These are phyloP conservation scores for Rhodotorula kratochvilovae DNA, from an alignment of 768 basidiomycete genomes.

Conservation along the genomic window DNA sequence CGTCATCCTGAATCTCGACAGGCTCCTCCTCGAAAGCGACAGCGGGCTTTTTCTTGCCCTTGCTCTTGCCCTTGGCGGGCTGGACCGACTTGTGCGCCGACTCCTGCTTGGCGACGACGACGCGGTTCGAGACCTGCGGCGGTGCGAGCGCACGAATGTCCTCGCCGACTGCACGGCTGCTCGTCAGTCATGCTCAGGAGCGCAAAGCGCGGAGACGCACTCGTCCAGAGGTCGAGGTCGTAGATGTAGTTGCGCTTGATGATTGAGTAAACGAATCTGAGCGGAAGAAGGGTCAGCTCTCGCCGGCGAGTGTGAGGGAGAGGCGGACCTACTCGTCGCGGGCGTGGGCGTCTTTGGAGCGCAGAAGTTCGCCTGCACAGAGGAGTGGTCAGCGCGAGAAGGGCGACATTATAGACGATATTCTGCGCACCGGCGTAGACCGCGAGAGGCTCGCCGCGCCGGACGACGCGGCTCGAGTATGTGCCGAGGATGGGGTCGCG, in stretches of 20 bases:
- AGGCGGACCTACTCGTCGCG: slow-evolving; percentile 3
- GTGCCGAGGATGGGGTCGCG: not conserved
- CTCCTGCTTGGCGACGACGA: not conserved
- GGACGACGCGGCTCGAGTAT: not conserved
- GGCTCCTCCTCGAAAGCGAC: not conserved
- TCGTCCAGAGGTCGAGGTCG: slow-evolving; percentile 11
- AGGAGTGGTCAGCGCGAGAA: not conserved
- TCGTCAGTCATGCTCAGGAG: not conserved
- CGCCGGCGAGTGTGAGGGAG: too few relatives aligned
- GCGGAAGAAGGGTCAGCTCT: not conserved
- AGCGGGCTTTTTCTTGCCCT: not conserved
- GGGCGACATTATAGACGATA: not conserved
- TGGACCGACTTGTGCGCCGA: too few relatives aligned
- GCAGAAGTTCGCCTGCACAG: slow-evolving; percentile 12
- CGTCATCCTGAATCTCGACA: not conserved
- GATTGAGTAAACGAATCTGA: not conserved
- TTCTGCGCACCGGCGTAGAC: slow-evolving; percentile 15
- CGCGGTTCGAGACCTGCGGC: not conserved
- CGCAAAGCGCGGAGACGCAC: not conserved
- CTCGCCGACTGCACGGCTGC: slow-evolving; percentile 5
- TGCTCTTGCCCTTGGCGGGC: not conserved
- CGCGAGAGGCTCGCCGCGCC: slow-evolving; percentile 9
- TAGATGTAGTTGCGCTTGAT: slow-evolving; percentile 22
- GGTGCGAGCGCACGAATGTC: not conserved
- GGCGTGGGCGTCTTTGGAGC: not conserved